These are phyloP conservation scores for Croton setiger DNA, from an alignment of 441 rosid genomes.

Conservation along the genomic window DNA sequence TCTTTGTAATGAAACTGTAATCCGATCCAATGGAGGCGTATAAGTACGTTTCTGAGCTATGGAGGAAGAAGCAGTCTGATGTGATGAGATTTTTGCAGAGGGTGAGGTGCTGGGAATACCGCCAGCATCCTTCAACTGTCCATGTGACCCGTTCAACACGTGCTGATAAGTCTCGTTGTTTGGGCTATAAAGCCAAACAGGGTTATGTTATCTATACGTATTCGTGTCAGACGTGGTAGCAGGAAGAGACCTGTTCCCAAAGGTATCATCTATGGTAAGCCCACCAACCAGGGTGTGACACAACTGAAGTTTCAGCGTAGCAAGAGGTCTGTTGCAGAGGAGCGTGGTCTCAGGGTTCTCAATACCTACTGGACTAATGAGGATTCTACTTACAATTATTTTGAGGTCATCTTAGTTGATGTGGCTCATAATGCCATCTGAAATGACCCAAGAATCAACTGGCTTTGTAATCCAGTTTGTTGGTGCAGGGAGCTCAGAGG, in stretches of 20 bases:
- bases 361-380: conserved; percentile 97
- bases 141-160: conserved; percentile 55
- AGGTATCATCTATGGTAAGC: conserved; percentile 98
- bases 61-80: conserved; percentile 77
- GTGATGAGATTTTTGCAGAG: conserved; percentile 69
- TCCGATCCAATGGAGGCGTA: conserved; percentile 42
- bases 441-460: conserved; percentile 88
- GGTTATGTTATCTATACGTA: conserved; percentile 89
- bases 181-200: conserved; percentile 76
- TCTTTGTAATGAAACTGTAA: too few relatives aligned
- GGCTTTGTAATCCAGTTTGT: conserved; percentile 88
- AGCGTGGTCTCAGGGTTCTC: conserved; percentile 90
- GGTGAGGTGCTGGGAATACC: conserved; percentile 74
- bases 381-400: conserved; percentile 91
- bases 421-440: conserved; percentile 72
- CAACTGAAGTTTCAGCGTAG: conserved; percentile 96
- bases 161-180: conserved; percentile 61
- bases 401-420: conserved; percentile 76
- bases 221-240: conserved; percentile 94
- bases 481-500: conserved; percentile 88
- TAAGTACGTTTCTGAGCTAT: conserved; percentile 64
- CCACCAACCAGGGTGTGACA: conserved; percentile 99
- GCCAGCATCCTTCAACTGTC: conserved; percentile 63
- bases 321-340: conserved; percentile 98
- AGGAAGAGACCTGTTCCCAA: conserved; percentile 96